Evolutionary conservation across 768 basidiomycete species (phyloP).

Genomic region (Obba rivulosa): DNA sequence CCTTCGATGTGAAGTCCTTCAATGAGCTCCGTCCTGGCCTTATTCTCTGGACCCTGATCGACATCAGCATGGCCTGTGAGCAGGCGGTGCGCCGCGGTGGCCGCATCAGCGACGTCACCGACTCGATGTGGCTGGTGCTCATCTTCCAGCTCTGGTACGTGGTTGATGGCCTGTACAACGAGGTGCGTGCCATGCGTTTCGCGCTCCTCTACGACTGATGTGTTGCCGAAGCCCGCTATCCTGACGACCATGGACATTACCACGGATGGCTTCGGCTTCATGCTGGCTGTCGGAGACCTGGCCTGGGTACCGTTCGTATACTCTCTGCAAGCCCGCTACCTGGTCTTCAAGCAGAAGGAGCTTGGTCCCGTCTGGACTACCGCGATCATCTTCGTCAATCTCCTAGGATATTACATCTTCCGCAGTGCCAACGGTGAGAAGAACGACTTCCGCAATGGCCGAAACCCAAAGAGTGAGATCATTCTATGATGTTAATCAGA

Average conservation of each 20-base stretch:
- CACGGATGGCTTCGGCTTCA: conserved; percentile 97
- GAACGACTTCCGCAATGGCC: conserved; percentile 90
- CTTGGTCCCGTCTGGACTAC: conserved; percentile 57
- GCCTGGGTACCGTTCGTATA: conserved; percentile 95
- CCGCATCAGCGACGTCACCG: conserved; percentile 56
- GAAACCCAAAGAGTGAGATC: conserved; percentile 81
- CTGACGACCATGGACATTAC: conserved; percentile 98
- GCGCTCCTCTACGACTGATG: background rate
- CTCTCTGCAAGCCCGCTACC: conserved; percentile 88
- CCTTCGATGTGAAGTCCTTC: conserved; percentile 67
- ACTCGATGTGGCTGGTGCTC: conserved; percentile 88
- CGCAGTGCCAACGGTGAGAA: conserved; percentile 86
- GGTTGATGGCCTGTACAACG: conserved; percentile 82
- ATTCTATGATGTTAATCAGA: background rate
- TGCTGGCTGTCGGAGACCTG: conserved; percentile 92
- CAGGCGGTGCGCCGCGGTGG: conserved; percentile 82
- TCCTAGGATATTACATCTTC: conserved; percentile 88
- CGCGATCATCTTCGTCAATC: conserved; percentile 58
- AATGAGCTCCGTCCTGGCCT: conserved; percentile 88
- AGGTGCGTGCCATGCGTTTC: conserved; percentile 43
- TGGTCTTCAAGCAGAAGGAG: conserved; percentile 83
- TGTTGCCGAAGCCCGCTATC: conserved; percentile 61
- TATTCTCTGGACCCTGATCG: conserved; percentile 87
- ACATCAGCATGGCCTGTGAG: conserved; percentile 87
- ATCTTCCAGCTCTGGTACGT: conserved; percentile 87